Conservation (phyloP, 805 yeast species). For the Citeromyces matritensis region DNA sequence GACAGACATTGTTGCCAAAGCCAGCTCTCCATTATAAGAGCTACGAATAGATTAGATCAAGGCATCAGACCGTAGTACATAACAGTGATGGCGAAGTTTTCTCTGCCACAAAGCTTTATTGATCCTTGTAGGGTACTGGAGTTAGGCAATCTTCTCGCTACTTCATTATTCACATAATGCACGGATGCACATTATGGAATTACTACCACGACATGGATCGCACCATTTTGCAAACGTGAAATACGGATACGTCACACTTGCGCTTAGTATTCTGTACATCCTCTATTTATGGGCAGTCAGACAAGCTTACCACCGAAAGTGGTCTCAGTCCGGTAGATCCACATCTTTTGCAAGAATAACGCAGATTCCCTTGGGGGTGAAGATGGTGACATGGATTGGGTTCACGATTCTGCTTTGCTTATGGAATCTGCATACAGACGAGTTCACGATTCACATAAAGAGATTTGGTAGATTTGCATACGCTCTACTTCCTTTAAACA, state of each 20-base stretch:
- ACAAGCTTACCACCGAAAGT: conserved; percentile 14
- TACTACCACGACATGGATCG: conserved; percentile 31
- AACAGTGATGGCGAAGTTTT: no score
- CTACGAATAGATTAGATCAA: no score
- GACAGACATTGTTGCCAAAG: no score
- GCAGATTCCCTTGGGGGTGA: conserved; percentile 14
- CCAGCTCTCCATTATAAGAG: no score
- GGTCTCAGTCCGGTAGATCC: conserved; percentile 24
- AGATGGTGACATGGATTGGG: conserved; percentile 14
- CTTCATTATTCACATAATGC: no score
- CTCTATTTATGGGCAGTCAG: conserved; percentile 17
- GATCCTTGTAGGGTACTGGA: no score
- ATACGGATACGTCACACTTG: conserved; percentile 41
- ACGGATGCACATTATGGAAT: no score
- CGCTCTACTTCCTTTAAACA: conserved; percentile 39
- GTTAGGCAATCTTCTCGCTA: no score
- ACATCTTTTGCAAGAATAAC: conserved; percentile 16
- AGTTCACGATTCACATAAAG: conserved; percentile 24
- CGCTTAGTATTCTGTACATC: conserved; percentile 24
- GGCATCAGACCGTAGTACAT: no score
- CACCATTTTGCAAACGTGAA: conserved; percentile 42
- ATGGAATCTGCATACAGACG: conserved; percentile 17
- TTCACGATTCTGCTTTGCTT: conserved; percentile 15
- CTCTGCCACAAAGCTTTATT: no score
- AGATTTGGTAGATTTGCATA: conserved; percentile 51